Conservation (phyloP, 352 stramenopile genomes). For the Plasmopara viticola region DNA sequence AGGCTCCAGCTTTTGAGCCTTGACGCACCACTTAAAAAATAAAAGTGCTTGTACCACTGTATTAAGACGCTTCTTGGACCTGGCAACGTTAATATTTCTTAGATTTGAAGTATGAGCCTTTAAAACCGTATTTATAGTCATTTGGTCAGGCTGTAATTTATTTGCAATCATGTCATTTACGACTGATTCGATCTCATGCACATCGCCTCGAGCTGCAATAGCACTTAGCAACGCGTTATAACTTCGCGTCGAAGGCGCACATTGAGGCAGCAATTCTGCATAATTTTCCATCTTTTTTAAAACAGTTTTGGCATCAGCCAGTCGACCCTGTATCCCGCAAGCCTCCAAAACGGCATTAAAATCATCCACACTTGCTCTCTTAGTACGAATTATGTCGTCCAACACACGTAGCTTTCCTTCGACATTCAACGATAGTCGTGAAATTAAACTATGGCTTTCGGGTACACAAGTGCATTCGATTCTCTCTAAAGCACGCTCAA, state of each 20-base stretch:
- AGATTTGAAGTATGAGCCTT: slow-evolving; percentile 28
- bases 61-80: slow-evolving; percentile 12
- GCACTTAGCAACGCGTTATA: slow-evolving; percentile 51
- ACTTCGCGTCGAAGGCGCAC: slow-evolving; percentile 19
- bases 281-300: slow-evolving; percentile 32
- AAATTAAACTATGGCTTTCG: slow-evolving; percentile 5
- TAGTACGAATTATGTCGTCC: slow-evolving; percentile 26
- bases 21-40: slow-evolving; percentile 30
- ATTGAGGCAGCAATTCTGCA: slow-evolving; percentile 10
- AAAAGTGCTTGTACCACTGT: slow-evolving; percentile 25
- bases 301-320: slow-evolving; percentile 28
- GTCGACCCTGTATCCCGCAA: slow-evolving; percentile 28
- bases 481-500: slow-evolving; percentile 18
- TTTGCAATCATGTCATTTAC: slow-evolving; percentile 33
- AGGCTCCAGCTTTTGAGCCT: slow-evolving; percentile 22
- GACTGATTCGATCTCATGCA: slow-evolving; percentile 25
- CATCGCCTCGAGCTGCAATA: slow-evolving; percentile 28
- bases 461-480: slow-evolving; percentile 1
- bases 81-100: slow-evolving; percentile 7
- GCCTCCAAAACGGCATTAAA: slow-evolving; percentile 36
- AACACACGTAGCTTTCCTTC: slow-evolving; percentile 29
- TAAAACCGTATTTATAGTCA: slow-evolving; percentile 53
- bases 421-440: slow-evolving; percentile 20
- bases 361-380: slow-evolving; percentile 13
- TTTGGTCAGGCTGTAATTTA: slow-evolving; percentile 22